phyloP scores from a whole-genome alignment of 768 basidiomycete genomes.

The Asterophora lycoperdoides region DNA sequence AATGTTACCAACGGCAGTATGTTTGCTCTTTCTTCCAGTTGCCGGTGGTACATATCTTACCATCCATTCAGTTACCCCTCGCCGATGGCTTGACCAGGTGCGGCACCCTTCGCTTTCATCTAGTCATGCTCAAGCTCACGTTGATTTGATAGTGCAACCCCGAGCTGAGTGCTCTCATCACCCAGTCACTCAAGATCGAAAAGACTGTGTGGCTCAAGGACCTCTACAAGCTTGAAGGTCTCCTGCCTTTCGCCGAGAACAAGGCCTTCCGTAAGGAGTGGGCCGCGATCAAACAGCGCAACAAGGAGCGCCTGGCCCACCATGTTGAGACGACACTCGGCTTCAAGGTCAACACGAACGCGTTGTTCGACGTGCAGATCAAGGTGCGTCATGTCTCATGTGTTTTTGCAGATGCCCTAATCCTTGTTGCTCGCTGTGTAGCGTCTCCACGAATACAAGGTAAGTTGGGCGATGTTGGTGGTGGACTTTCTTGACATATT shows the following conservation, averaged over 20 bases:
- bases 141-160: conserved; percentile 71
- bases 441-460: conserved; percentile 93
- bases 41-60: not conserved
- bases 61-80: conserved; percentile 65
- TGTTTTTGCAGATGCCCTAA: not conserved
- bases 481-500: not conserved
- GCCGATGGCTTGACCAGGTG: conserved; percentile 86
- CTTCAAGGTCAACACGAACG: conserved; percentile 64
- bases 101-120: not conserved
- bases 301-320: conserved; percentile 85
- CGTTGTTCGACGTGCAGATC: conserved; percentile 91
- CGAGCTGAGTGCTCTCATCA: conserved; percentile 77
- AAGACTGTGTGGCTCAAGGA: conserved; percentile 85
- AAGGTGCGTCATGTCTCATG: conserved; percentile 41
- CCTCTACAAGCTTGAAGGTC: conserved; percentile 69
- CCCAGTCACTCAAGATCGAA: conserved; percentile 69
- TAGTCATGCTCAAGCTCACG: not conserved
- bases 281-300: conserved; percentile 81
- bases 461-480: conserved; percentile 16
- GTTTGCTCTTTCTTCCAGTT: conserved; percentile 22
- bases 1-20: conserved; percentile 93
- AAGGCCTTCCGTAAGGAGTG: conserved; percentile 73
- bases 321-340: conserved; percentile 71
- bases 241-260: conserved; percentile 70
- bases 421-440: conserved; percentile 24